These are phyloP conservation scores for Amauroascus niger DNA, from an alignment of 2,329 filamentous ascomycete species.

Conservation along the genomic window DNA sequence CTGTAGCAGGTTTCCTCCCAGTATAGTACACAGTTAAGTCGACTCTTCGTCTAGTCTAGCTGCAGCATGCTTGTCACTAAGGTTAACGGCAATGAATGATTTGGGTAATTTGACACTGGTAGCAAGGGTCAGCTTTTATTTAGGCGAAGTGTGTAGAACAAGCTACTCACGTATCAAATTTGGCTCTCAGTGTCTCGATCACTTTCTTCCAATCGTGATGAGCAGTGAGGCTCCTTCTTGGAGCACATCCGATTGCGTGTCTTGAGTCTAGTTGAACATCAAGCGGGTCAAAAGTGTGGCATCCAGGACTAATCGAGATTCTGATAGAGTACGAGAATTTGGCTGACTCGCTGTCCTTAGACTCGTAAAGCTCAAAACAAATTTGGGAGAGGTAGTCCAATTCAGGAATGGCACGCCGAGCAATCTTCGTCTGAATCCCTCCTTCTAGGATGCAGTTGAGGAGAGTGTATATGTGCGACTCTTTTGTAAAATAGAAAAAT, in stretches of 20 bases:
- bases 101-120: constrained; percentile 44
- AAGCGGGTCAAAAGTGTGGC: constrained; percentile 89
- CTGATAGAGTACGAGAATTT: constrained; percentile 91
- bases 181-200: constrained; percentile 87
- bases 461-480: constrained; percentile 96
- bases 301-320: constrained; percentile 90
- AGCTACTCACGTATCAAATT: constrained; percentile 75
- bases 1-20: constrained; percentile 2
- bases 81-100: constrained; percentile 43
- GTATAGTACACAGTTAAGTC: constrained; percentile 1
- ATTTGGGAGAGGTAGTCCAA: constrained; percentile 96
- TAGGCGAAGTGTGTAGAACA: background rate
- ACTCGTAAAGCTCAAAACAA: constrained; percentile 96
- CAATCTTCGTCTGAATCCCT: constrained; percentile 93
- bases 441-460: constrained; percentile 97
- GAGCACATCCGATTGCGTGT: constrained; percentile 90
- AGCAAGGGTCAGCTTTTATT: constrained; percentile 2
- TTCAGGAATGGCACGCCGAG: constrained; percentile 87
- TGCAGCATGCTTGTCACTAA: constrained; percentile 41
- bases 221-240: constrained; percentile 76
- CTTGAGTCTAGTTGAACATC: constrained; percentile 94
- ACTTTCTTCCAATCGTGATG: constrained; percentile 95
- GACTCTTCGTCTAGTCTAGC: constrained; percentile 10
- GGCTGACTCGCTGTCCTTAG: constrained; percentile 66
- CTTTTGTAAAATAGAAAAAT: constrained; percentile 99